phyloP scores from a whole-genome alignment of 2,329 filamentous ascomycete species.

The Penicillium sp. region DNA sequence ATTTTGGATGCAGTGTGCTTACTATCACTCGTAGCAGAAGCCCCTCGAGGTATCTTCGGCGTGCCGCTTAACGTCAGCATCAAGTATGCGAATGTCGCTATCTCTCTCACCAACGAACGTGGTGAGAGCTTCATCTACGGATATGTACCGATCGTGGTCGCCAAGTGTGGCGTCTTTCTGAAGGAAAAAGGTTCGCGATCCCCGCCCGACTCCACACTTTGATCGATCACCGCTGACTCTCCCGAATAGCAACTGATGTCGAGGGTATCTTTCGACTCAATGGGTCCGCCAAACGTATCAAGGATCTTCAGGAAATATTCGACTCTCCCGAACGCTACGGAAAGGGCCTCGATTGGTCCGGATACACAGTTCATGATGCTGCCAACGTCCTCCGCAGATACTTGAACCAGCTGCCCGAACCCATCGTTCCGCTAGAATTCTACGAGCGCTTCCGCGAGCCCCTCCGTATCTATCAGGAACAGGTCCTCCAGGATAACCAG shows the following conservation, averaged over 20 bases:
- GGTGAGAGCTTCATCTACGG: constrained; percentile 97
- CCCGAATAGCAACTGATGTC: constrained; percentile 73
- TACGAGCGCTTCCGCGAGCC: constrained; percentile 90
- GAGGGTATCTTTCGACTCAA: constrained; percentile 96
- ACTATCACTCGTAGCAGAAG: constrained; percentile 18
- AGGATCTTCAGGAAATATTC: constrained; percentile 87
- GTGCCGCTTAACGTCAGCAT: constrained; percentile 92
- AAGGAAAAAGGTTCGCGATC: constrained; percentile 84
- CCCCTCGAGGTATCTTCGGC: constrained; percentile 80
- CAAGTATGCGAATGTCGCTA: constrained; percentile 95
- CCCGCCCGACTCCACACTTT: constrained; percentile 20
- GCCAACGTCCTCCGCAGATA: constrained; percentile 95
- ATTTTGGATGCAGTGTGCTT: constrained; percentile 3
- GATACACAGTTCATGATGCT: constrained; percentile 97
- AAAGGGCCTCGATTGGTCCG: constrained; percentile 94
- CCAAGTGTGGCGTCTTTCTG: constrained; percentile 94
- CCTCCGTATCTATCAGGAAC: constrained; percentile 65
- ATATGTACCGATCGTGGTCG: constrained; percentile 96
- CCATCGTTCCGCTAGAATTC: constrained; percentile 89
- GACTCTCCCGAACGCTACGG: constrained; percentile 94
- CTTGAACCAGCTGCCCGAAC: constrained; percentile 92
- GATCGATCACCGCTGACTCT: constrained; percentile 24
- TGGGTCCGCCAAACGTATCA: constrained; percentile 96
- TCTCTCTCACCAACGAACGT: constrained; percentile 88
- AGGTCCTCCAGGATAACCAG: constrained; percentile 68